Conservation (phyloP, 2,329 filamentous ascomycete genomes). For the Emergomyces africanus region DNA sequence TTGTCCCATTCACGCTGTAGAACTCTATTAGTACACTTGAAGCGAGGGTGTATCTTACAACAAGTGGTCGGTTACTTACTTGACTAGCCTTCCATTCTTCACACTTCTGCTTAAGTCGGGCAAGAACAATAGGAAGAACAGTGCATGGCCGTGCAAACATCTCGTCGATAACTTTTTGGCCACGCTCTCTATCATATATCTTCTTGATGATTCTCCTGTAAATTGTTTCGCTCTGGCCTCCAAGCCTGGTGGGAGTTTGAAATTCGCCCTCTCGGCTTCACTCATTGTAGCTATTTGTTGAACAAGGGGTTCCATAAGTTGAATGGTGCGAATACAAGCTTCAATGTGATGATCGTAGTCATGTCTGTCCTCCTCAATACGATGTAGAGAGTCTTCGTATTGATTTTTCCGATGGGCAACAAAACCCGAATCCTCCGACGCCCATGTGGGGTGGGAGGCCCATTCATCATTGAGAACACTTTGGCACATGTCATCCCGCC, state of each 20-base stretch:
- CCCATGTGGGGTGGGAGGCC: constrained; percentile 98
- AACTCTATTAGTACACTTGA: neutral
- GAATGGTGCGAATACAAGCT: constrained; percentile 85
- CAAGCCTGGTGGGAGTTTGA: constrained; percentile 73
- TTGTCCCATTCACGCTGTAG: constrained; percentile 87
- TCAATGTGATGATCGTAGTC: constrained; percentile 99
- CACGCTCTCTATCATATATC: constrained; percentile 77
- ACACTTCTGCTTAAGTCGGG: constrained; percentile 85
- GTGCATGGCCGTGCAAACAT: constrained; percentile 74
- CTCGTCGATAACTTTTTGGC: constrained; percentile 72
- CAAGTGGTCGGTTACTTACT: constrained; percentile 19
- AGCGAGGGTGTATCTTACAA: neutral
- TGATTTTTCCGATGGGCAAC: constrained; percentile 95
- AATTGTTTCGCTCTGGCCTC: constrained; percentile 89
- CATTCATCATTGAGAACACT: constrained; percentile 93
- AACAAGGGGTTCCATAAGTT: constrained; percentile 86
- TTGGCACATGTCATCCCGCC: constrained; percentile 86
- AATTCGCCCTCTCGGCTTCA: constrained; percentile 56
- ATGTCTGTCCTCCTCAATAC: constrained; percentile 95
- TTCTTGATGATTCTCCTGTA: constrained; percentile 97
- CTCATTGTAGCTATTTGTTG: constrained; percentile 77
- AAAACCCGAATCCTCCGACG: constrained; percentile 93
- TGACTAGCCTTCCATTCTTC: constrained; percentile 96
- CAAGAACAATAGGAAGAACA: constrained; percentile 78
- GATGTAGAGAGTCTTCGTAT: constrained; percentile 84